Conservation (phyloP, 75 land plant genomes). For the Ceratopteris richardii region DNA sequence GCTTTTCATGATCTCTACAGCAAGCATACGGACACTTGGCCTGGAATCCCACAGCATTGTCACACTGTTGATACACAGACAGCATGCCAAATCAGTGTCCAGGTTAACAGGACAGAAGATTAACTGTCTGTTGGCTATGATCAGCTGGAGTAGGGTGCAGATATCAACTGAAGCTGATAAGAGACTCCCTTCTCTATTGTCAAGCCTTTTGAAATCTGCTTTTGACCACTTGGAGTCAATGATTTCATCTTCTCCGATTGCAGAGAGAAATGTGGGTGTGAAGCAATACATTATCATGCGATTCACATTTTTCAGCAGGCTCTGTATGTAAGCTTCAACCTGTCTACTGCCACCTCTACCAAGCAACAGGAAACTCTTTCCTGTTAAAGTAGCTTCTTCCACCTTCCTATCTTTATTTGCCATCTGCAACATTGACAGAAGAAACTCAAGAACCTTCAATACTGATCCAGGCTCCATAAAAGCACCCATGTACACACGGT, state of each 20-base stretch:
- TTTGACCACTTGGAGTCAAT: slow-evolving; percentile 28
- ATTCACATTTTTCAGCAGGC: slow-evolving; percentile 77
- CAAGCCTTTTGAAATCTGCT: slow-evolving; percentile 20
- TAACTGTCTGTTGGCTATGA: slow-evolving; percentile 77
- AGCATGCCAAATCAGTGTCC: too few relatives aligned
- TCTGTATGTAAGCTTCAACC: slow-evolving; percentile 74
- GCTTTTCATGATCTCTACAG: slow-evolving; percentile 62
- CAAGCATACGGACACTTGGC: too few relatives aligned
- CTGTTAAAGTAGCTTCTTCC: slow-evolving; percentile 61
- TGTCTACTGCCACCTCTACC: slow-evolving; percentile 62
- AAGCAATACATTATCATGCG: slow-evolving; percentile 91
- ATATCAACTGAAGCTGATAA: too few relatives aligned
- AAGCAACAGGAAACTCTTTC: slow-evolving; percentile 78
- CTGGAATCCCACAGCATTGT: too few relatives aligned
- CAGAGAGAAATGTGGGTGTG: slow-evolving; percentile 42
- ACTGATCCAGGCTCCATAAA: slow-evolving; percentile 65
- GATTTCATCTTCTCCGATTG: slow-evolving; percentile 60
- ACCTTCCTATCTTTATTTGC: slow-evolving; percentile 90
- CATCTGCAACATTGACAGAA: slow-evolving; percentile 87
- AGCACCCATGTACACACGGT: slow-evolving; percentile 94
- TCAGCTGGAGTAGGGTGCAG: slow-evolving; percentile 64
- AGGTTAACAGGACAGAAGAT: too few relatives aligned
- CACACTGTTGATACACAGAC: too few relatives aligned
- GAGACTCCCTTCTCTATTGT: slow-evolving; percentile 7
- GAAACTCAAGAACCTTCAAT: slow-evolving; percentile 75